Evolutionary conservation across 2,329 filamentous ascomycete genomes (phyloP), one percentile per base, ranked within the genome.

Genomic region (Cladosporium sp.): DNA sequence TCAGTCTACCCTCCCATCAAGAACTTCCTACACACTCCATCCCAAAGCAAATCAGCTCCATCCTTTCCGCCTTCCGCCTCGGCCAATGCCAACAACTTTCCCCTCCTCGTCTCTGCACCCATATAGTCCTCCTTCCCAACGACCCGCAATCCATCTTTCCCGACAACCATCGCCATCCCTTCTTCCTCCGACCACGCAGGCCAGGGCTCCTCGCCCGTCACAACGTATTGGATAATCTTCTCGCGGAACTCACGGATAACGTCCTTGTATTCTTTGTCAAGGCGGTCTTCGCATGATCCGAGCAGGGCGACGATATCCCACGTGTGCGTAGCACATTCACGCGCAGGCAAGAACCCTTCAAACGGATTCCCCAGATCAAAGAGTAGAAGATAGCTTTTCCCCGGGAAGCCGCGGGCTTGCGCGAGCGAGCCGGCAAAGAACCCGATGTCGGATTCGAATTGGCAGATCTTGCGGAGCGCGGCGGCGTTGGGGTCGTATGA

Each of bases 51-150:
- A 43, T 62, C 59, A 16, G 48, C 46, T 1, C 59, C 59, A 18
- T 46, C 32, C 7, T 43, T 18, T 16, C 59, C 48, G 13, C 30
- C 59, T n/a, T 53, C 59, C 21, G 10, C 16, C 32, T 62, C 30
- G 10, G 48, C 59, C 7, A 62, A 54, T 3, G 46, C 16, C 2
- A 62, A 11, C 59, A 62, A 8, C 28, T 54, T 53, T 1, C 48
- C 59, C 32, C 46, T 53, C 16, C 48, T 54, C 1, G 82, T 81
- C 58, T 76, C 76, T 64, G 81, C 78, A 5, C 82, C 82, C 23
- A 79, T 83, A 67, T 81, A 80, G 75, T 84, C 81, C 16, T 82
- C 79, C 30, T 76, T 76, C 66, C 79, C 78, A 25, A 83, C 81
- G 25, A 67, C 61, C 26, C 63, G 49, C 53, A 65, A 36, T 1